Evolutionary conservation across 2,329 filamentous ascomycete species (phyloP).

Genomic region (Trichoderma breve): DNA sequence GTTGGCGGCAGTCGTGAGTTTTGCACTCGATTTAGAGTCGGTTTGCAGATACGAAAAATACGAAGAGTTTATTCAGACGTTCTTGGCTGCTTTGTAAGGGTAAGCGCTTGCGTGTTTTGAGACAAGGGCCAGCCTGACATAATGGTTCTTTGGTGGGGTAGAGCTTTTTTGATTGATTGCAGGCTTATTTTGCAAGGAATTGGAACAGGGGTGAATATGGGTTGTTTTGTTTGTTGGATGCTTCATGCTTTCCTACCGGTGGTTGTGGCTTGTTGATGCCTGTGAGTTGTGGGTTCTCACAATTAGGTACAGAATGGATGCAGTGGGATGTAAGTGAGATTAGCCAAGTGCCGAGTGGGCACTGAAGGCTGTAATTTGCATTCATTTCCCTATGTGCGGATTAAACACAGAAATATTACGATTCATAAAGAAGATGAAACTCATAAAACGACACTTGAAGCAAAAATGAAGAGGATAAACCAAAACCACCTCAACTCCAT

Average conservation of each 20-base stretch:
- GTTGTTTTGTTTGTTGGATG: neutral
- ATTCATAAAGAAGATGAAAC: neutral
- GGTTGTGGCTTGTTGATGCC: neutral
- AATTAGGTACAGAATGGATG: neutral
- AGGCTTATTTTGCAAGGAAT: neutral
- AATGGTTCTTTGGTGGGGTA: neutral
- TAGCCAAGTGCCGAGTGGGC: neutral
- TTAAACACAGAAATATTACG: neutral
- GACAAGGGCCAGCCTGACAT: neutral
- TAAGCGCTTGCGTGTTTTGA: neutral
- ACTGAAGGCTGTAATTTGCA: neutral
- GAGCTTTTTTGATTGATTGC: neutral
- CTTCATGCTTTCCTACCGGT: neutral
- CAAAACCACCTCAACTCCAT: neutral
- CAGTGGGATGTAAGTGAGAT: neutral
- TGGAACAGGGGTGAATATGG: neutral
- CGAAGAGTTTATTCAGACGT: slow-evolving; percentile 9
- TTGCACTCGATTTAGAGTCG: neutral
- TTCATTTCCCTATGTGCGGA: neutral
- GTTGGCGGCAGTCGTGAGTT: neutral
- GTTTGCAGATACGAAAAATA: slow-evolving; percentile 14
- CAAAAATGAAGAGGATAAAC: neutral
- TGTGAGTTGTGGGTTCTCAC: neutral
- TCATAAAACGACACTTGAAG: neutral
- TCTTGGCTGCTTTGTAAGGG: neutral